A percentile compares a stretch with the other conserved stretches of the same genome.
phyloP scores from a whole-genome alignment of 495 filamentous ascomycete genomes.

The Daldinia grandis region DNA sequence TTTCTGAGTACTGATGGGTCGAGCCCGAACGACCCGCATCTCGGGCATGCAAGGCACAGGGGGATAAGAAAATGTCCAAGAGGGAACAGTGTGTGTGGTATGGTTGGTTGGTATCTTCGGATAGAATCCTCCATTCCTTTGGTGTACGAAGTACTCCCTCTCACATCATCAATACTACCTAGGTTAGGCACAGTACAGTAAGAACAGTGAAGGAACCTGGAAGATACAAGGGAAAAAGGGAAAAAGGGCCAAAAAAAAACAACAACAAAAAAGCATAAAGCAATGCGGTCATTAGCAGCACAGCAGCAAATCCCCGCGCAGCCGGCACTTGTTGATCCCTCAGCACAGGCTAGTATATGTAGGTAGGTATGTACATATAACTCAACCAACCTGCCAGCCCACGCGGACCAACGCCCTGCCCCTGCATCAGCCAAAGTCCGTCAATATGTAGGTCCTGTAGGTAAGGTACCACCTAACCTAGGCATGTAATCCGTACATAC shows the following conservation, averaged over 20 bases:
- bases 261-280: too few relatives aligned
- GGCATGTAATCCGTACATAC: too few relatives aligned
- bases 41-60: conserved; percentile 41
- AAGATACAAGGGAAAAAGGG: not conserved
- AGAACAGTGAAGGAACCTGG: conserved; percentile 2
- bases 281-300: conserved; percentile 18
- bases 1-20: conserved; percentile 20
- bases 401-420: conserved; percentile 27
- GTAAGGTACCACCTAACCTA: too few relatives aligned
- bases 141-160: conserved; percentile 3
- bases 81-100: conserved; percentile 24
- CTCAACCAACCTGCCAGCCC: too few relatives aligned
- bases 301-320: conserved; percentile 17
- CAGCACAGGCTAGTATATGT: conserved; percentile 28
- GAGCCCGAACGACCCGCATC: conserved; percentile 27
- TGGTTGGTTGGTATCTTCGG: conserved; percentile 20
- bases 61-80: conserved; percentile 20
- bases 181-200: conserved; percentile 39
- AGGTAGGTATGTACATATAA: too few relatives aligned
- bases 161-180: conserved; percentile 43
- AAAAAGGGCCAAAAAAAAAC: conserved; percentile 1
- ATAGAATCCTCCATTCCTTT: conserved; percentile 32
- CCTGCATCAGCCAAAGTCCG: conserved; percentile 19
- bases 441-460: too few relatives aligned
- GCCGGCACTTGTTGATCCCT: conserved; percentile 39